Base-by-base conservation (phyloP, 805 yeast species). In the Metschnikowia similis region DNA sequence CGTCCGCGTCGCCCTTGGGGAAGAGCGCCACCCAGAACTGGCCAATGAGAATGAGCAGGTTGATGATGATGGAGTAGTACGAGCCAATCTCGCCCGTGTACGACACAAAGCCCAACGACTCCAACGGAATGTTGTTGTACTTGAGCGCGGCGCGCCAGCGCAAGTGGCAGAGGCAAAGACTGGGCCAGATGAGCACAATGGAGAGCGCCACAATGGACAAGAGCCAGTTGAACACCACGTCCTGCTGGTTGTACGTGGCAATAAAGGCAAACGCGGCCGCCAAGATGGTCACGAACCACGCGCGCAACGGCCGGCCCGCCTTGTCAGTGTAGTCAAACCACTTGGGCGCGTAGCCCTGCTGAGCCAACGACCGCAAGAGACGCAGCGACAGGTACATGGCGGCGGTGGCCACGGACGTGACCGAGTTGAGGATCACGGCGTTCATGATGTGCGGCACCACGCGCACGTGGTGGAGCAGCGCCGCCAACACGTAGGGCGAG, bases 11-110 rank as follows among this genome's bases (percentile, higher is more conserved):
- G 17, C 60, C 56, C 35, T 49, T 47, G 1, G 77, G 77, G 64
- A 54, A 72, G 49, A 72, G 67, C 4, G 77, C 74, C 43, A 72
- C 71, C 75, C 75, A 72, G 58, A 72, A 72, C 57, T 72, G 76
- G 26, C 72, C 75, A 48, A 72, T 59, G 55, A 72, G 63, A 45
- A 72, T 65, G 45, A 72, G 63, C 11, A 56, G 41, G 54, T 68
- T 70, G 39, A 63, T 51, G 17, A 66, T 35, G 27, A 66, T 52
- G 14, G 70, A 71, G 54, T 64, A 69, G 45, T 58, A 60, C 5
- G 76, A 71, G 10, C 77, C 77, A 56, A 62, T 56, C 21, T 66
- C 64, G 29, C 76, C 77, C 8, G 77, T 74, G 27, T 71, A 65
- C 3, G 75, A 62, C 31, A 62, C 65, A 41, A 61, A 64, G 2